Conservation (phyloP, 2,329 filamentous ascomycete species). For the Colletotrichum liaoningense region DNA sequence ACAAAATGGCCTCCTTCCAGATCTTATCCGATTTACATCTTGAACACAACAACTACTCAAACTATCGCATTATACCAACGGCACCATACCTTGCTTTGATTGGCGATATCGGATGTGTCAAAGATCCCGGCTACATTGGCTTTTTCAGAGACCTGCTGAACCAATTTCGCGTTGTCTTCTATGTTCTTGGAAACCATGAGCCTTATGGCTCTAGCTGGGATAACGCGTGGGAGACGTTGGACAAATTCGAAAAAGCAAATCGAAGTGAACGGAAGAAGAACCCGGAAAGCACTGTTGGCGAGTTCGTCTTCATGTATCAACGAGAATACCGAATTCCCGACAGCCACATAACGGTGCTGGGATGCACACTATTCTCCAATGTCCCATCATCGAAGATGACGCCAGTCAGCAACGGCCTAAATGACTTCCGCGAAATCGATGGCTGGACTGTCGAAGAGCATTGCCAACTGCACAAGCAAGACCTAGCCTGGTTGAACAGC, state of each 20-base stretch:
- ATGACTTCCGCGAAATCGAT: constrained; percentile 61
- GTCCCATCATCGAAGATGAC: constrained; percentile 50
- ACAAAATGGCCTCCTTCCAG: constrained; percentile 45
- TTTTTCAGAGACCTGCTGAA: constrained; percentile 61
- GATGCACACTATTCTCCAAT: constrained; percentile 60
- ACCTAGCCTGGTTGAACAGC: constrained; percentile 56
- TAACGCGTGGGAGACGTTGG: constrained; percentile 41
- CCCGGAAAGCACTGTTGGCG: constrained; percentile 41
- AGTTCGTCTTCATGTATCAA: constrained; percentile 53
- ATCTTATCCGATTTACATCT: constrained; percentile 69
- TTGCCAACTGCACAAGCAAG: constrained; percentile 47
- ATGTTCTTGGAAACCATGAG: constrained; percentile 69
- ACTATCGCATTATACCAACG: constrained; percentile 57
- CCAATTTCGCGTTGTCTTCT: constrained; percentile 61
- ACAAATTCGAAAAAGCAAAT: constrained; percentile 43
- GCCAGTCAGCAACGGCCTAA: constrained; percentile 55
- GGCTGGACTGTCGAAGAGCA: constrained; percentile 52
- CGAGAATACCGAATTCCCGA: constrained; percentile 38
- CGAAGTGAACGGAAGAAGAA: constrained; percentile 29
- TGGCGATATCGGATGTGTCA: constrained; percentile 64
- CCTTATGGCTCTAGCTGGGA: constrained; percentile 57
- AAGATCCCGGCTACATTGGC: constrained; percentile 51
- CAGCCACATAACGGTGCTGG: constrained; percentile 44
- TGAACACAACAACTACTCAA: constrained; percentile 62
- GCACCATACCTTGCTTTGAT: constrained; percentile 66